Percentiles rank a stretch among this genome's conserved stretches.
Conservation (phyloP, 2,329 filamentous ascomycete species). For the Nothophoma quercina region DNA sequence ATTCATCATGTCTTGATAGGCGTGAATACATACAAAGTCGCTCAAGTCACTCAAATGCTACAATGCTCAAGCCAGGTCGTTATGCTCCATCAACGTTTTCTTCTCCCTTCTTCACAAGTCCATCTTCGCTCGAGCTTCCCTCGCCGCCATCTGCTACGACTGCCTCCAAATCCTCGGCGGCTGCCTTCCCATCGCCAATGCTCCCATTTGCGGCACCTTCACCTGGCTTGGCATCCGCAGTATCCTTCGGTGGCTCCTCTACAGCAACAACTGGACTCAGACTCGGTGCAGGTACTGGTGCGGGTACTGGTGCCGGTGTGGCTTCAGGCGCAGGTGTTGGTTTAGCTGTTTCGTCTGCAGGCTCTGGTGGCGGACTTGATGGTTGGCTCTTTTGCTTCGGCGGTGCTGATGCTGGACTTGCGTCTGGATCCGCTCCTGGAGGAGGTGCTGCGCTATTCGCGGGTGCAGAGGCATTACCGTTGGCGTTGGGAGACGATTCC, state of each 20-base stretch:
- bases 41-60: neutral
- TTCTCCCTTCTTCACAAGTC: slow-evolving; percentile 9
- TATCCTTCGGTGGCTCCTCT: slow-evolving; percentile 1
- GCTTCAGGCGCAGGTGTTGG: neutral
- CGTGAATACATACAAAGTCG: neutral
- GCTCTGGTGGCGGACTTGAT: slow-evolving; percentile 2
- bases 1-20: neutral
- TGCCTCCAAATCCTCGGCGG: neutral
- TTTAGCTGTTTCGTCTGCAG: slow-evolving; percentile 1
- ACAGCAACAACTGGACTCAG: slow-evolving; percentile 7
- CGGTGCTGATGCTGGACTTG: slow-evolving; percentile 26
- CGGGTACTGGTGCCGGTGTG: neutral
- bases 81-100: slow-evolving; percentile 5
- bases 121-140: slow-evolving; percentile 1
- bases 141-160: neutral
- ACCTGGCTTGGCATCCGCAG: neutral
- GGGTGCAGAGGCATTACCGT: slow-evolving; percentile 19
- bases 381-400: slow-evolving; percentile 19
- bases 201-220: neutral
- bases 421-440: slow-evolving; percentile 24
- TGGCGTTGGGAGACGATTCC: slow-evolving; percentile 1
- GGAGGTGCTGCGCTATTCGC: slow-evolving; percentile 17
- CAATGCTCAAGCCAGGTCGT: no score
- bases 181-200: neutral
- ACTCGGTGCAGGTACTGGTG: neutral